A percentile compares a stretch with the other conserved stretches of the same genome.
phyloP scores from a whole-genome alignment of 345 rosid species.

The Hibiscus syriacus region DNA sequence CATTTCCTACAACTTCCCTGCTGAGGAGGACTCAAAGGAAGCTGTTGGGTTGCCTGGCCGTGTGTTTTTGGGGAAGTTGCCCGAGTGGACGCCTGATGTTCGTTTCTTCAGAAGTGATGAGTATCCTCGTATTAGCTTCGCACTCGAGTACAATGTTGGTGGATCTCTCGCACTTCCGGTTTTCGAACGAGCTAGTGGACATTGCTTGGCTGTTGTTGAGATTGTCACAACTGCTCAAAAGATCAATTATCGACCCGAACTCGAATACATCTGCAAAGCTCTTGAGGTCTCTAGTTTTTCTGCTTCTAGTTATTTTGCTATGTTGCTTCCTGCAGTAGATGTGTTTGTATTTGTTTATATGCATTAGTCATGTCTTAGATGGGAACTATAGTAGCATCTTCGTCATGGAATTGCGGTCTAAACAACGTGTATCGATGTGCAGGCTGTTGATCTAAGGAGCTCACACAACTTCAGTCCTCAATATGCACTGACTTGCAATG shows the following conservation, averaged over 20 bases:
- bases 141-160: slow-evolving; percentile 52
- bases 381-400: no score
- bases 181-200: slow-evolving; percentile 61
- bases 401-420: background rate
- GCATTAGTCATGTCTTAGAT: no score
- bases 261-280: slow-evolving; percentile 78
- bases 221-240: slow-evolving; percentile 64
- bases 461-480: slow-evolving; percentile 39
- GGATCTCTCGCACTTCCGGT: slow-evolving; percentile 91
- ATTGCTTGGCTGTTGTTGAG: slow-evolving; percentile 89
- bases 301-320: no score
- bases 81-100: slow-evolving; percentile 98
- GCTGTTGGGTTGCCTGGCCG: slow-evolving; percentile 76
- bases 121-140: slow-evolving; percentile 61
- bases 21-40: slow-evolving; percentile 58
- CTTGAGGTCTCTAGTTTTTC: slow-evolving; percentile 62
- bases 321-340: no score
- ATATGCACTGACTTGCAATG: slow-evolving; percentile 44
- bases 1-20: slow-evolving; percentile 48
- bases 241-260: slow-evolving; percentile 56
- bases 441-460: slow-evolving; percentile 80
- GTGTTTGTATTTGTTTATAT: background rate
- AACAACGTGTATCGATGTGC: slow-evolving; percentile 25
- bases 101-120: slow-evolving; percentile 62
- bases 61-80: slow-evolving; percentile 64